phyloP scores from a whole-genome alignment of 2,329 filamentous ascomycete genomes.

The Fusarium armeniacum region DNA sequence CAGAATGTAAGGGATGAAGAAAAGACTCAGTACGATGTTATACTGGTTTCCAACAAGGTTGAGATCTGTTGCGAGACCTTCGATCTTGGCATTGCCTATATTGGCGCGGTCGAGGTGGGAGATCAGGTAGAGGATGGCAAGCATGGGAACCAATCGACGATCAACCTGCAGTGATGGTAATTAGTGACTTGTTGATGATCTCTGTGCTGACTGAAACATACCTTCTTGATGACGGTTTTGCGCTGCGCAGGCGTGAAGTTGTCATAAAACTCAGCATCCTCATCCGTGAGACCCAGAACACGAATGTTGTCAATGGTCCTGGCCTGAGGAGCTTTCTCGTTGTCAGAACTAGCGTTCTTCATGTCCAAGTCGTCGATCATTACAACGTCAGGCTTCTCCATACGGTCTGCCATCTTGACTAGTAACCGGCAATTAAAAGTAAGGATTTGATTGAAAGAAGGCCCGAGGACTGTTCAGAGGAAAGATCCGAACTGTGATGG shows the following conservation, averaged over 20 bases:
- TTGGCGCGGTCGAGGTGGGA: conserved; percentile 42
- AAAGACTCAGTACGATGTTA: conserved; percentile 64
- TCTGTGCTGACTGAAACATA: conserved; percentile 36
- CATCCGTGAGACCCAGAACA: conserved; percentile 49
- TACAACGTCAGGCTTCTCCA: conserved; percentile 46
- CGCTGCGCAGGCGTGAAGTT: conserved; percentile 30
- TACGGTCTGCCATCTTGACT: background rate
- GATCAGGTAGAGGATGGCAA: conserved; percentile 37
- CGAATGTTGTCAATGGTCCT: conserved; percentile 50
- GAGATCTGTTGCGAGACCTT: conserved; percentile 62
- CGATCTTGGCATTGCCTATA: conserved; percentile 47
- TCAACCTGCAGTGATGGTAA: conserved; percentile 37
- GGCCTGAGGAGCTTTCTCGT: conserved; percentile 42
- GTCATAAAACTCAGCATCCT: conserved; percentile 27
- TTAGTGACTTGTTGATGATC: background rate
- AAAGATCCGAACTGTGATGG: no score
- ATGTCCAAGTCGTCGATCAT: conserved; percentile 41
- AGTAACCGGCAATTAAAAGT: no score
- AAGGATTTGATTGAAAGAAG: no score
- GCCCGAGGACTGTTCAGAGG: no score
- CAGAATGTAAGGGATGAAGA: conserved; percentile 70
- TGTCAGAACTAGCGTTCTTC: background rate
- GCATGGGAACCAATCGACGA: conserved; percentile 35
- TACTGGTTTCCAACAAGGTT: conserved; percentile 65
- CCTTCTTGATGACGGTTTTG: conserved; percentile 33